phyloP scores from a whole-genome alignment of 208 protist species.

The Trypanosomatidae sp. region DNA sequence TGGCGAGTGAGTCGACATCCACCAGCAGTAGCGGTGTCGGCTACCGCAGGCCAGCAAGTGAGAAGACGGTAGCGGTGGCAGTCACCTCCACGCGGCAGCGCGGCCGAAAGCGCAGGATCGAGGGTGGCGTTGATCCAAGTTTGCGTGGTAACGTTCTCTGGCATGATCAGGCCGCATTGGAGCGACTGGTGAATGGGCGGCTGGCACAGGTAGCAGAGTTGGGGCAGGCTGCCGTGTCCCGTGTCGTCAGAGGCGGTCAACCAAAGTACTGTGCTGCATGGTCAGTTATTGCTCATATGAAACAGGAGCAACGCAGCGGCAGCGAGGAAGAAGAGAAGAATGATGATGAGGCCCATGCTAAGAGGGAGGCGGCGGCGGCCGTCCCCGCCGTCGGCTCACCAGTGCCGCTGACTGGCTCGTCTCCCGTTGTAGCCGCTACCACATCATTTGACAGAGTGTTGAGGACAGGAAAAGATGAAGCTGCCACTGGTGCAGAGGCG shows the following conservation, averaged over 20 bases:
- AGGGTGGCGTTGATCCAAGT: slow-evolving; percentile 25
- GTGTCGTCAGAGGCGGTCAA: not conserved
- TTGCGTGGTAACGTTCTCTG: slow-evolving; percentile 7
- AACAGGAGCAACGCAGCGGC: slow-evolving; percentile 4
- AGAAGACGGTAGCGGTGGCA: not conserved
- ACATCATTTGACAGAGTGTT: not conserved
- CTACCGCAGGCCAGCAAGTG: not conserved
- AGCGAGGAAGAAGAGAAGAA: not conserved
- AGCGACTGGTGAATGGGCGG: slow-evolving; percentile 6
- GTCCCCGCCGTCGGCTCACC: not conserved
- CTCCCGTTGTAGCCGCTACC: not conserved
- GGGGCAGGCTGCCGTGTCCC: not conserved
- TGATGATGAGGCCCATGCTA: not conserved
- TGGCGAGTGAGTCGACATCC: not conserved
- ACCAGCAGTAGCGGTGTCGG: not conserved
- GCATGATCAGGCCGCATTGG: slow-evolving; percentile 27
- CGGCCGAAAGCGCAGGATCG: slow-evolving; percentile 15
- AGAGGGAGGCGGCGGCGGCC: not conserved
- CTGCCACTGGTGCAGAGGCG: not conserved
- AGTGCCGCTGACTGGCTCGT: not conserved
- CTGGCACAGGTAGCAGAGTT: slow-evolving; percentile 1
- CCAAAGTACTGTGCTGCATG: not conserved
- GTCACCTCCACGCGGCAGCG: slow-evolving; percentile 5
- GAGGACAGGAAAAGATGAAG: not conserved
- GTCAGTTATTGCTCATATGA: not conserved